Percentiles rank a stretch among this genome's conserved stretches.
Conservation (phyloP, 805 yeast species). For the Zygotorulaspora danielsina region DNA sequence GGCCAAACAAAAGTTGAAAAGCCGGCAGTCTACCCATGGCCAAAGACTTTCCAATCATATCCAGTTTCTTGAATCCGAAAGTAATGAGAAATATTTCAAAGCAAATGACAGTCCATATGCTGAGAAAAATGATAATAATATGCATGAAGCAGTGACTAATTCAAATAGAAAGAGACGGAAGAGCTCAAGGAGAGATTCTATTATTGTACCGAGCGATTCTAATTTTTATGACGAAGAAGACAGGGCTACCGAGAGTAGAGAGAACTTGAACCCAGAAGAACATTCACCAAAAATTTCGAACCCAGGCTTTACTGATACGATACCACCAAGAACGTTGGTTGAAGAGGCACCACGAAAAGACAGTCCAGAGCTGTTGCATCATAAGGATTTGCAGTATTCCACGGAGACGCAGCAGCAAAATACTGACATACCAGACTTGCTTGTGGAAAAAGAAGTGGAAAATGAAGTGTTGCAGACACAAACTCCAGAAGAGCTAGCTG, state of each 20-base stretch:
- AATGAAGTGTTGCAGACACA: not conserved
- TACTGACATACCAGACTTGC: not conserved
- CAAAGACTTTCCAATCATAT: constrained; percentile 12
- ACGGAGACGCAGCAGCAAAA: not conserved
- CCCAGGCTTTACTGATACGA: not conserved
- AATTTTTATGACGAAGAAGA: constrained; percentile 24
- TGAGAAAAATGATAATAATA: not conserved
- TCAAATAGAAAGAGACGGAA: constrained; percentile 35
- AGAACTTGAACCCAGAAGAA: not conserved
- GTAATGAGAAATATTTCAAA: not conserved
- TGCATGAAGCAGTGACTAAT: constrained; percentile 14
- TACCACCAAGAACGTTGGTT: not conserved
- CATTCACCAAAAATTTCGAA: constrained; percentile 2
- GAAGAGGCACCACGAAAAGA: constrained; percentile 4
- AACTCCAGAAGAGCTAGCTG: constrained; percentile 1
- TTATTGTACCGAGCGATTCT: constrained; percentile 36
- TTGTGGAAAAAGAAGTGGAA: not conserved
- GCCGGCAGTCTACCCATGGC: constrained; percentile 1
- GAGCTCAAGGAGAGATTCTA: constrained; percentile 41
- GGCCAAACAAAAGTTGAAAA: constrained; percentile 6
- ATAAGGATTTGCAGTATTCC: not conserved
- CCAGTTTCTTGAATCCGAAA: constrained; percentile 3
- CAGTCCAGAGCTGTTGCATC: not conserved
- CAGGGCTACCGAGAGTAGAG: not conserved
- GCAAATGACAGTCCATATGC: not conserved